Conservation (phyloP, 148 eudicot genomes). For the Fagopyrum tataricum region DNA sequence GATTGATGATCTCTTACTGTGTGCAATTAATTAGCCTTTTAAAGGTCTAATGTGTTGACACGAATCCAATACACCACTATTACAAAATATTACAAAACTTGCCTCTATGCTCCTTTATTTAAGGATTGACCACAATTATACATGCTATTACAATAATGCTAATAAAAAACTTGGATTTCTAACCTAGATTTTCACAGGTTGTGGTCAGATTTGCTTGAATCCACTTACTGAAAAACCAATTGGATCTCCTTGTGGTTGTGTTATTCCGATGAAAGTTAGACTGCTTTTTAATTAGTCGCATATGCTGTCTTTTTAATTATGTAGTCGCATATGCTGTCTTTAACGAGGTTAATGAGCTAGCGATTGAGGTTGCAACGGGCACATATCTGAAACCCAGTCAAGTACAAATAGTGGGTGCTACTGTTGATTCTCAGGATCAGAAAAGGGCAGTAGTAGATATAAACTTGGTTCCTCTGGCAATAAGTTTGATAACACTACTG, state of each 20-base stretch:
- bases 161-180: neutral
- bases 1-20: too few relatives aligned
- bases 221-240: constrained; percentile 71
- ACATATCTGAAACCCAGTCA: constrained; percentile 76
- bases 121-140: too few relatives aligned
- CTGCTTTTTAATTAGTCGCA: constrained; percentile 59
- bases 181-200: constrained; percentile 43
- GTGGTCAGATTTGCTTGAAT: constrained; percentile 73
- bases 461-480: constrained; percentile 86
- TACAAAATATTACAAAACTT: too few relatives aligned
- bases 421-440: constrained; percentile 69
- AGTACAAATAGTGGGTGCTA: constrained; percentile 81
- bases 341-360: constrained; percentile 67
- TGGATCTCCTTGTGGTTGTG: constrained; percentile 84
- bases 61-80: too few relatives aligned
- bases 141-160: too few relatives aligned
- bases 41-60: too few relatives aligned
- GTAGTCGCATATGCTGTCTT: constrained; percentile 65
- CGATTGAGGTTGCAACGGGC: constrained; percentile 80
- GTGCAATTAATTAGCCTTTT: too few relatives aligned
- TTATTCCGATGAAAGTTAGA: constrained; percentile 84
- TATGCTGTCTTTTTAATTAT: constrained; percentile 68
- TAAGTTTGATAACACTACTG: constrained; percentile 90
- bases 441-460: constrained; percentile 73
- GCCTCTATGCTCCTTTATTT: too few relatives aligned